phyloP scores from a whole-genome alignment of 768 basidiomycete genomes.

The Cystoderma amianthinum region DNA sequence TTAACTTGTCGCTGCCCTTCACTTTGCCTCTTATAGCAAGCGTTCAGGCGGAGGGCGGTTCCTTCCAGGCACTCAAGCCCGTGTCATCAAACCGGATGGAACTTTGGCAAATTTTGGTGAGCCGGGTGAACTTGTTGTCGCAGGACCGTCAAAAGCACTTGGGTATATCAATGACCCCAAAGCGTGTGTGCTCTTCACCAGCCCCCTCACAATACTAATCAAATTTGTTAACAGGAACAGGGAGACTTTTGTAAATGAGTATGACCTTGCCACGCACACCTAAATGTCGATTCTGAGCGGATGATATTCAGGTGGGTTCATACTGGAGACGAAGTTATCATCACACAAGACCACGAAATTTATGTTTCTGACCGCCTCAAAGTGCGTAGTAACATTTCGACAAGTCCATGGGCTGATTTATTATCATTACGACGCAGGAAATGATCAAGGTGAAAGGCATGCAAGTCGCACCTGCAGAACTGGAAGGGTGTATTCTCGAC shows the following conservation, averaged over 20 bases:
- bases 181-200: slow-evolving; percentile 35
- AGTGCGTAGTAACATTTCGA: slow-evolving; percentile 18
- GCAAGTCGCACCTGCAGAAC: slow-evolving; percentile 47
- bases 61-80: slow-evolving; percentile 35
- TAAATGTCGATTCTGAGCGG: background rate
- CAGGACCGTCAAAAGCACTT: slow-evolving; percentile 33
- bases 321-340: slow-evolving; percentile 54
- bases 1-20: slow-evolving; percentile 5
- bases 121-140: slow-evolving; percentile 41
- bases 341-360: slow-evolving; percentile 43
- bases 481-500: slow-evolving; percentile 41
- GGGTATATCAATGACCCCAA: slow-evolving; percentile 38
- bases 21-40: slow-evolving; percentile 5
- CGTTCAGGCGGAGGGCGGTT: slow-evolving; percentile 30
- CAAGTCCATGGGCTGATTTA: background rate
- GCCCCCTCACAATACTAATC: slow-evolving; percentile 5
- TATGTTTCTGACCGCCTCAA: slow-evolving; percentile 57
- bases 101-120: slow-evolving; percentile 33
- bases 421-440: slow-evolving; percentile 34
- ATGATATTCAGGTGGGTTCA: slow-evolving; percentile 41
- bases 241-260: slow-evolving; percentile 58
- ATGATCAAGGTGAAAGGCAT: slow-evolving; percentile 62
- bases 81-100: slow-evolving; percentile 40
- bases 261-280: slow-evolving; percentile 9
- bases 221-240: slow-evolving; percentile 33